Evolutionary conservation across 306 rosid genomes (phyloP).

Genomic region (Erythrophleum fordii): DNA sequence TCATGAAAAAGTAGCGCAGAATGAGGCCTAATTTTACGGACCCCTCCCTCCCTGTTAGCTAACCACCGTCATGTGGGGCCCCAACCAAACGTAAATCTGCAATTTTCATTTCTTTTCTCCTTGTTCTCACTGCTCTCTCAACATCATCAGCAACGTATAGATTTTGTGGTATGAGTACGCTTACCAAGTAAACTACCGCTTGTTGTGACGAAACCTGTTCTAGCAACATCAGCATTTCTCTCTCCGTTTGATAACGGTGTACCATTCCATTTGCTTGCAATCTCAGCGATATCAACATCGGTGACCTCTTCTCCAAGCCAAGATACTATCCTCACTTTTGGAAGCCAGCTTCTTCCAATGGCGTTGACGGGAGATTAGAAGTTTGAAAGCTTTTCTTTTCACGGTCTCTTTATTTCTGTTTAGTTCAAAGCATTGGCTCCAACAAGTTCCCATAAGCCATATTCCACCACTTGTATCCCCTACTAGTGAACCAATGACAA

Average conservation of each 20-base stretch:
- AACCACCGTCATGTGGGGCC: constrained; percentile 53
- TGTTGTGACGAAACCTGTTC: constrained; percentile 73
- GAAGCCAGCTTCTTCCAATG: constrained; percentile 72
- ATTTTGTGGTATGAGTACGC: constrained; percentile 69
- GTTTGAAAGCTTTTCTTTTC: background rate
- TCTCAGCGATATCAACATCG: constrained; percentile 65
- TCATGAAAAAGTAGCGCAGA: background rate
- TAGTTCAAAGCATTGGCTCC: background rate
- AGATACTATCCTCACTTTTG: constrained; percentile 63
- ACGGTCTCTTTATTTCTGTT: background rate
- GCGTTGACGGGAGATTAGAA: constrained; percentile 69
- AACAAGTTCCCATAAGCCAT: background rate
- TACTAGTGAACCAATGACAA: background rate
- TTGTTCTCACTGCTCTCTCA: background rate
- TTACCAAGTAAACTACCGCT: constrained; percentile 72
- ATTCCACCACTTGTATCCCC: background rate
- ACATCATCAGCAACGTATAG: background rate
- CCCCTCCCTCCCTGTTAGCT: constrained; percentile 40
- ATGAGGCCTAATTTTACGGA: constrained; percentile 16
- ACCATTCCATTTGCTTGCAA: constrained; percentile 88
- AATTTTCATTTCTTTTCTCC: background rate
- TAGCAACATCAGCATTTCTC: constrained; percentile 67
- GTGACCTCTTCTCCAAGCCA: constrained; percentile 70
- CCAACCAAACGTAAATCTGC: constrained; percentile 49
- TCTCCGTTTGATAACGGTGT: constrained; percentile 85